Evolutionary conservation across 2,329 filamentous ascomycete genomes (phyloP).

Genomic region (Fusarium palustre): DNA sequence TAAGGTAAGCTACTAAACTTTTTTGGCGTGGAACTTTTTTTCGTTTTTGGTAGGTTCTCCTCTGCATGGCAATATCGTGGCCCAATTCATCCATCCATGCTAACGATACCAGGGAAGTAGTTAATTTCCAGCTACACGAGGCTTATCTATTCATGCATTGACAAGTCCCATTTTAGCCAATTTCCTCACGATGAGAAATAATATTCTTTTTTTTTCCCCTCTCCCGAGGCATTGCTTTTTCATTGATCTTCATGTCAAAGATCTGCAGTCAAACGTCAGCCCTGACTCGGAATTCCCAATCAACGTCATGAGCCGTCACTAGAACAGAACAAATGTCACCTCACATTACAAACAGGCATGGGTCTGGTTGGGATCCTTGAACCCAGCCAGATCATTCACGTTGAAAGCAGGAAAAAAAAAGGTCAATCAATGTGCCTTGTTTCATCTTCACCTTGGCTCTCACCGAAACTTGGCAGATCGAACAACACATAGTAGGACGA

Average conservation of each 20-base stretch:
- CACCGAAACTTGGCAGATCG: background rate
- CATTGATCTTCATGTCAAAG: background rate
- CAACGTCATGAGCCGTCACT: slow-evolving; percentile 30
- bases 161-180: background rate
- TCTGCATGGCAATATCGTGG: background rate
- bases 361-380: slow-evolving; percentile 10
- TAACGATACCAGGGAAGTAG: background rate
- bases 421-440: background rate
- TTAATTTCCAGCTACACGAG: background rate
- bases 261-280: slow-evolving; percentile 17
- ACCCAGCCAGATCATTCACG: background rate
- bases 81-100: background rate
- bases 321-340: slow-evolving; percentile 4
- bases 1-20: slow-evolving; percentile 6
- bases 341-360: background rate
- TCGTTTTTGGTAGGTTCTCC: background rate
- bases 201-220: no score
- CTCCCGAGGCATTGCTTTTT: background rate
- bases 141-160: background rate
- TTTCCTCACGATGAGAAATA: background rate
- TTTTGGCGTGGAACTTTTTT: slow-evolving; percentile 7
- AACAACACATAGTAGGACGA: background rate
- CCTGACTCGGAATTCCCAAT: slow-evolving; percentile 13
- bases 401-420: slow-evolving; percentile 22
- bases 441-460: slow-evolving; percentile 5